Evolutionary conservation across 1,139 yeast genomes (phyloP).

Genomic region (Kluyveromyces sp.): DNA sequence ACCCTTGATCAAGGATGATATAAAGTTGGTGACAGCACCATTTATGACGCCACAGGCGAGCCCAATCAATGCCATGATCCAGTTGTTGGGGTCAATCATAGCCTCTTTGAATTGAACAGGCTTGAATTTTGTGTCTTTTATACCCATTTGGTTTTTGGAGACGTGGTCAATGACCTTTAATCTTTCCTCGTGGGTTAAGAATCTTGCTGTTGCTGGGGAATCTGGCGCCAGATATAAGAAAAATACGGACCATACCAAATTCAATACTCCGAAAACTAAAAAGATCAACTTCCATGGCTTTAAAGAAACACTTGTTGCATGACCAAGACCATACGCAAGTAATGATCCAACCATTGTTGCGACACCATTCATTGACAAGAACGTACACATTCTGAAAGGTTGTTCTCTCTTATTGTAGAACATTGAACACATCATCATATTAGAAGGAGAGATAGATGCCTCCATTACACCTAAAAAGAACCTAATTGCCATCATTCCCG

Average conservation of each 20-base stretch:
- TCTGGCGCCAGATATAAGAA: conserved; percentile 41
- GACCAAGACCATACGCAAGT: conserved; percentile 40
- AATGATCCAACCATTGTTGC: conserved; percentile 44
- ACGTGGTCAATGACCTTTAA: conserved; percentile 31
- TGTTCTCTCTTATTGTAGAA: conserved; percentile 44
- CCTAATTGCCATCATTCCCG: conserved; percentile 37
- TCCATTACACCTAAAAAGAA: conserved; percentile 43
- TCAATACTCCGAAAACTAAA: conserved; percentile 38
- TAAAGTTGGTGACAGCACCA: conserved; percentile 45
- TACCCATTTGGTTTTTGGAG: conserved; percentile 45
- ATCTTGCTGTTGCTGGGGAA: conserved; percentile 44
- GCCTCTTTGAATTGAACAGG: conserved; percentile 40
- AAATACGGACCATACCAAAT: conserved; percentile 40
- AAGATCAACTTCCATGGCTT: conserved; percentile 41
- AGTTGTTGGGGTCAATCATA: conserved; percentile 38
- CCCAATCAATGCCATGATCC: conserved; percentile 37
- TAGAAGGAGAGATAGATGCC: conserved; percentile 43
- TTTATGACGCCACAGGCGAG: conserved; percentile 42
- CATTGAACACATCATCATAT: conserved; percentile 39
- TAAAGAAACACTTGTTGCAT: conserved; percentile 20
- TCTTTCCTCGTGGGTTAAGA: conserved; percentile 39
- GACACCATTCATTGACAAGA: conserved; percentile 44
- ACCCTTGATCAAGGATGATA: conserved; percentile 33
- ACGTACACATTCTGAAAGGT: conserved; percentile 39
- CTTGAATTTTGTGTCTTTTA: conserved; percentile 43